Evolutionary conservation across 768 basidiomycete species (phyloP), one percentile per base, ranked within the genome.

Genomic region (Roridomyces roridus): DNA sequence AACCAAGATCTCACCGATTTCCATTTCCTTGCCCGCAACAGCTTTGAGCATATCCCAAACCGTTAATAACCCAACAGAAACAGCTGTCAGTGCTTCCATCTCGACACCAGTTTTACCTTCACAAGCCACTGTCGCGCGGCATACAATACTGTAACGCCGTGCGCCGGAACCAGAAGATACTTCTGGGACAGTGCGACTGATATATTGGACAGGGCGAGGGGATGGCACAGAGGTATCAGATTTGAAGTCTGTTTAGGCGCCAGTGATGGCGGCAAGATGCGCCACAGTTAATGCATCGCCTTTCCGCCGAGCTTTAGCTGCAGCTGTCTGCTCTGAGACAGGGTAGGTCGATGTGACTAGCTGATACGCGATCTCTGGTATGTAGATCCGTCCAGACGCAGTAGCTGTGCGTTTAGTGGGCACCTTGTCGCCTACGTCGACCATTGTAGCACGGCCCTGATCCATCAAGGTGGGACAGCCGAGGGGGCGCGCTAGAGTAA

Each of bases 21-120:
- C 74, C 91, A 96, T 94, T 54, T 92, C 89, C 68, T 83, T 82
- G n/a, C 92, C 94, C 1, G 91, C 92, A 2, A 93, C 87, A 5
- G 89, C 89, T 73, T 96, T 95, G 26, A 95, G 80, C 94, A 96
- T 95, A 67, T 94, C 93, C 91, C 93, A 96, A 14, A 95, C 86
- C 1, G 92, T 92, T 50, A 96, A 75, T 28, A 92, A 78, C 6
- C 87, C 87, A 26, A 91, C 77, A 1, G 86, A 86, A 9, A 92
- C 94, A 21, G 88, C 88, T n/a, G 88, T 91, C 52, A 96, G 69
- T 21, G 94, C 94, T 73, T 97, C 96, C 90, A 98, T 94, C 76
- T 94, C 92, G 18, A 94, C 91, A 5, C 94, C 91, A 14, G 93
- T 93, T 70, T 86, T 87, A 14, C 91, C 90, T 69, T 87, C 83